Percentiles rank a stretch among this genome's conserved stretches.
These are phyloP conservation scores for Silene uniflora DNA, from an alignment of 148 eudicot species.

Conservation along the genomic window DNA sequence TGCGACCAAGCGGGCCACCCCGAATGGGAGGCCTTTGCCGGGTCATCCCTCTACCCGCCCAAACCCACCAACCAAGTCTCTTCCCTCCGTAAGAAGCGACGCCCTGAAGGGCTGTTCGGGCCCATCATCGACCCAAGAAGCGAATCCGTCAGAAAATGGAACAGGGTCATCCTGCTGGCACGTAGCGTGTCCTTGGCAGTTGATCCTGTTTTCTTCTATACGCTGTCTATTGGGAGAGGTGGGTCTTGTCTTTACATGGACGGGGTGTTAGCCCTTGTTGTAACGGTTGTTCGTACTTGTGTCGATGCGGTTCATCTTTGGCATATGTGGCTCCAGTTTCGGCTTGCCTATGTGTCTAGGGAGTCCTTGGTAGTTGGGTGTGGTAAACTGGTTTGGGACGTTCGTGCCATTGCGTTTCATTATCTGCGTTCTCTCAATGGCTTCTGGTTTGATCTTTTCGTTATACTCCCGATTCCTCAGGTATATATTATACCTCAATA, in stretches of 20 bases:
- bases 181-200: slow-evolving; percentile 79
- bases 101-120: slow-evolving; percentile 30
- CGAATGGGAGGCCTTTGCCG: slow-evolving; percentile 88
- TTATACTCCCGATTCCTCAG: slow-evolving; percentile 96
- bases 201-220: slow-evolving; percentile 87
- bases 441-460: slow-evolving; percentile 86
- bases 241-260: slow-evolving; percentile 86
- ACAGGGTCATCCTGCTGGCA: slow-evolving; percentile 58
- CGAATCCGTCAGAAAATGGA: slow-evolving; percentile 64
- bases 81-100: neutral
- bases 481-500: slow-evolving; percentile 25
- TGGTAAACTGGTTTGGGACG: slow-evolving; percentile 96
- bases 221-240: slow-evolving; percentile 57
- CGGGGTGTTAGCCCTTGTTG: slow-evolving; percentile 53
- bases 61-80: neutral
- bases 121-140: slow-evolving; percentile 69
- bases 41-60: slow-evolving; percentile 68
- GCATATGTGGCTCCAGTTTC: slow-evolving; percentile 86
- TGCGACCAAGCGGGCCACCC: slow-evolving; percentile 76
- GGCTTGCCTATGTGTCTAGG: slow-evolving; percentile 84
- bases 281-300: slow-evolving; percentile 54
- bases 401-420: slow-evolving; percentile 66
- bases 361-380: slow-evolving; percentile 95
- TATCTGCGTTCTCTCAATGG: slow-evolving; percentile 64
- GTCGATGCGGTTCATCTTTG: slow-evolving; percentile 65